Percentiles rank a stretch among this genome's conserved stretches.
phyloP scores from a whole-genome alignment of 1,284 basidiomycete genomes.

The Ceratobasidium sp. region DNA sequence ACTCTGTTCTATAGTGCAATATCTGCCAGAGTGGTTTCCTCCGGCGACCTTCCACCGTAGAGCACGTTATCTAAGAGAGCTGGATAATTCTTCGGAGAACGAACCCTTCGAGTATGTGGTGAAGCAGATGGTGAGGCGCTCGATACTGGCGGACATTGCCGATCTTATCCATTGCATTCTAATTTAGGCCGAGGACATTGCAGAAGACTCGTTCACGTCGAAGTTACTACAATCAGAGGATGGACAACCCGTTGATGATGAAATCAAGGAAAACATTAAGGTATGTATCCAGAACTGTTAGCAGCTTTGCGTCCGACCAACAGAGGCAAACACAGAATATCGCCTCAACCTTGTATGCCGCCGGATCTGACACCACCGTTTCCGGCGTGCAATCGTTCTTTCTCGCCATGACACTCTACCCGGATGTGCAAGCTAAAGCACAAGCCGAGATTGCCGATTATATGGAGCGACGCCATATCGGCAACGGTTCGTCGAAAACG shows the following conservation, averaged over 20 bases:
- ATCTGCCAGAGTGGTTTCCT: constrained; percentile 56
- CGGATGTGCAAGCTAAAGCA: constrained; percentile 31
- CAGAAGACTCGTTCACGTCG: constrained; percentile 54
- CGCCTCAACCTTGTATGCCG: constrained; percentile 55
- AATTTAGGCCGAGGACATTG: constrained; percentile 53
- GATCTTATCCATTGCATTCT: neutral
- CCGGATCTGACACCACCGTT: constrained; percentile 49
- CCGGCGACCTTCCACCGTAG: constrained; percentile 54
- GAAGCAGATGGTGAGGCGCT: constrained; percentile 52
- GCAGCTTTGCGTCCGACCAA: neutral
- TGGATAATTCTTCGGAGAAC: constrained; percentile 50
- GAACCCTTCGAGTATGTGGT: constrained; percentile 54
- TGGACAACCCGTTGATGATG: constrained; percentile 43
- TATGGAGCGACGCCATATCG: neutral
- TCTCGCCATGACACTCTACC: constrained; percentile 43
- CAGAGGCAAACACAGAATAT: constrained; percentile 30
- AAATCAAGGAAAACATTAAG: constrained; percentile 31
- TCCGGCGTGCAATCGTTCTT: constrained; percentile 39
- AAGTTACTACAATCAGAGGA: constrained; percentile 52
- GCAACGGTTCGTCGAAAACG: neutral
- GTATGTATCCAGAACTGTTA: neutral
- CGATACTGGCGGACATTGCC: neutral
- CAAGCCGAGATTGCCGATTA: constrained; percentile 33
- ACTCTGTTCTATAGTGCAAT: constrained; percentile 50
- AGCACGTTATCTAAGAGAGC: constrained; percentile 49